Conservation (phyloP, 139 green algal species). For the Volvox africanus region DNA sequence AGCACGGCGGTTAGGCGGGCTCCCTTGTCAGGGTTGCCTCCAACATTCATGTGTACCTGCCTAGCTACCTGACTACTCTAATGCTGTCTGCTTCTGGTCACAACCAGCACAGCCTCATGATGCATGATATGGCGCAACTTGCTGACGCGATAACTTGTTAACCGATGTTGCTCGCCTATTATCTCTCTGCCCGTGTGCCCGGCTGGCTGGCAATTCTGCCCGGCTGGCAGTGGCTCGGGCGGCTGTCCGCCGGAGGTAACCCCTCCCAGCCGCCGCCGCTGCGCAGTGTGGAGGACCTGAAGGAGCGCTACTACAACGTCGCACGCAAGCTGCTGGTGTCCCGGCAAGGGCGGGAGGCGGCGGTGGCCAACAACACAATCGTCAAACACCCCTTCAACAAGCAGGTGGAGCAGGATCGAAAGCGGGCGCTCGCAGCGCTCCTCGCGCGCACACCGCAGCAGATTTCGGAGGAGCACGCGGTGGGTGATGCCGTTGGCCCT, state of each 20-base stretch:
- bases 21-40: too few relatives aligned
- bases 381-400: constrained; percentile 87
- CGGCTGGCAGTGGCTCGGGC: neutral
- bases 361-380: constrained; percentile 80
- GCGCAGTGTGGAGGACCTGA: constrained; percentile 88
- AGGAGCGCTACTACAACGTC: constrained; percentile 90
- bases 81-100: too few relatives aligned
- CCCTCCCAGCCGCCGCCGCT: constrained; percentile 34
- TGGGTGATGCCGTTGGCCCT: constrained; percentile 46
- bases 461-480: constrained; percentile 76
- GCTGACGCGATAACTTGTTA: too few relatives aligned
- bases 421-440: constrained; percentile 76
- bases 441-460: constrained; percentile 72
- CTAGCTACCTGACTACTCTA: too few relatives aligned
- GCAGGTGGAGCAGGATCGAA: constrained; percentile 71
- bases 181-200: too few relatives aligned
- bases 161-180: too few relatives aligned
- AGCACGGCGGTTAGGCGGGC: too few relatives aligned
- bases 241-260: neutral
- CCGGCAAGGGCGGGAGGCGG: constrained; percentile 65
- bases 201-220: neutral
- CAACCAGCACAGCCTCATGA: too few relatives aligned
- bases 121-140: too few relatives aligned
- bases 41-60: too few relatives aligned
- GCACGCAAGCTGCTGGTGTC: constrained; percentile 83